These are phyloP conservation scores for Tetrahymena elliotti DNA, from an alignment of 73 alveolate genomes.

Conservation along the genomic window DNA sequence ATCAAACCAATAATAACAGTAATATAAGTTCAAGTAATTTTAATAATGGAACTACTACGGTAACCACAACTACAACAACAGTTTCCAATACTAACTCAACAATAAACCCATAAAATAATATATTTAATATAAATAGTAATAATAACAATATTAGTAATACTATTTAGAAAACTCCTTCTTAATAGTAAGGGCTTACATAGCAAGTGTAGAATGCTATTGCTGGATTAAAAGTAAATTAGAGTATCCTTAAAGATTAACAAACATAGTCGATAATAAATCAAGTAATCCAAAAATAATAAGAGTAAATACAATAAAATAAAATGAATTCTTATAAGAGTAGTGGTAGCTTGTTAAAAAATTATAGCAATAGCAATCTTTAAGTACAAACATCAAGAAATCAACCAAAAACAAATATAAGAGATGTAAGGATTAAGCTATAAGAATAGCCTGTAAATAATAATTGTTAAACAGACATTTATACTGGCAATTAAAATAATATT, in stretches of 20 bases:
- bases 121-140: not conserved
- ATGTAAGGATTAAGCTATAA: not conserved
- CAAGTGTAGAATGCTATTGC: not conserved
- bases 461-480: not conserved
- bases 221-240: not conserved
- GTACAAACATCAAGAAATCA: not conserved
- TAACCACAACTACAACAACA: not conserved
- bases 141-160: not conserved
- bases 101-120: not conserved
- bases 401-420: not conserved
- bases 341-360: not conserved
- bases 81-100: not conserved
- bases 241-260: not conserved
- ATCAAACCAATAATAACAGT: not conserved
- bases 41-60: not conserved
- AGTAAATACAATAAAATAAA: not conserved
- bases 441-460: not conserved
- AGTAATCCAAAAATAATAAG: not conserved
- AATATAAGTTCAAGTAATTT: not conserved
- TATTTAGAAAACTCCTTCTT: not conserved
- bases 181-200: not conserved
- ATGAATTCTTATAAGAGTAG: not conserved
- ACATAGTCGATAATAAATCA: not conserved
- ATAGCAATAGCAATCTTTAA: not conserved
- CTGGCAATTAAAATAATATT: not conserved